Evolutionary conservation across 805 yeast genomes (phyloP).

Genomic region (Kluyveromyces aestuarii): DNA sequence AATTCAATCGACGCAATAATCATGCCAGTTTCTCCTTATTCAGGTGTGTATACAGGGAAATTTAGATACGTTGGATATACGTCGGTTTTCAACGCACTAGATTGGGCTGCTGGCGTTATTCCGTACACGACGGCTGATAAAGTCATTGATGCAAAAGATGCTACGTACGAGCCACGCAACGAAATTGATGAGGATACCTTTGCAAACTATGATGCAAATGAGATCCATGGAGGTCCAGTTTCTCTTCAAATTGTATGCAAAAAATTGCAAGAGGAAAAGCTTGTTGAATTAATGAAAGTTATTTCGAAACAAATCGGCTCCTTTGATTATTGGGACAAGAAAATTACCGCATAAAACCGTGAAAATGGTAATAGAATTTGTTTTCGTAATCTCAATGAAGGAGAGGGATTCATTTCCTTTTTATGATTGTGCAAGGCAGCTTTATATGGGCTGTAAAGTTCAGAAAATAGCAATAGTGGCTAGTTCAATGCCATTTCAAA

Average conservation of each 20-base stretch:
- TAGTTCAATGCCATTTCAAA: too few species aligned
- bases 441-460: too few species aligned
- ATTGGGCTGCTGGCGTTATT: conserved; percentile 46
- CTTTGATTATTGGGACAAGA: conserved; percentile 12
- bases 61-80: conserved; percentile 43
- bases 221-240: conserved; percentile 51
- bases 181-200: conserved; percentile 37
- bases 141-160: conserved; percentile 28
- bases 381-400: too few species aligned
- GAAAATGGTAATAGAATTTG: too few species aligned
- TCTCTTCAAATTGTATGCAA: conserved; percentile 59
- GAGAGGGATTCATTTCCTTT: too few species aligned
- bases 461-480: too few species aligned
- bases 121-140: conserved; percentile 52
- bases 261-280: conserved; percentile 54
- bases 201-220: conserved; percentile 40
- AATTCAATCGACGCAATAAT: conserved; percentile 40
- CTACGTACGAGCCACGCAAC: conserved; percentile 26
- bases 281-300: conserved; percentile 37
- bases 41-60: conserved; percentile 31
- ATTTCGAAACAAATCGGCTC: conserved; percentile 25
- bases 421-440: too few species aligned
- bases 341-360: not conserved
- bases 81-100: conserved; percentile 43
- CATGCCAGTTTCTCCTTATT: conserved; percentile 39